Evolutionary conservation across 106 monocot genomes (phyloP).

Genomic region (Alisma plantagoaquatica): DNA sequence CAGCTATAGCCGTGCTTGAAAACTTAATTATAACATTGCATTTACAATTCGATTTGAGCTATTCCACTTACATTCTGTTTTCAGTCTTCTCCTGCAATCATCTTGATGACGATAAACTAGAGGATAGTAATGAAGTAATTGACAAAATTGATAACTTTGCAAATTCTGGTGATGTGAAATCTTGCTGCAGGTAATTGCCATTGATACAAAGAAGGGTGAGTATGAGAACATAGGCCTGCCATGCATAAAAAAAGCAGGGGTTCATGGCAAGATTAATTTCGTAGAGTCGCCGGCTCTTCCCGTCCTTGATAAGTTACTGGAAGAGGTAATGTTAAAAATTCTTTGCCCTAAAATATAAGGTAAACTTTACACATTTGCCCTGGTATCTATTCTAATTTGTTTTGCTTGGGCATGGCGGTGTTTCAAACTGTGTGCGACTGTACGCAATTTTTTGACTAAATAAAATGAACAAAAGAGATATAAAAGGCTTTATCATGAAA

Average conservation of each 20-base stretch:
- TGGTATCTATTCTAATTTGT: background rate
- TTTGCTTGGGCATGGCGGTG: too few relatives aligned
- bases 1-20: background rate
- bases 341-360: background rate
- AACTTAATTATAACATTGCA: background rate
- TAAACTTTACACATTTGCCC: background rate
- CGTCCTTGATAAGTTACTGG: background rate
- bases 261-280: conserved; percentile 5
- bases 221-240: conserved; percentile 2
- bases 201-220: too few relatives aligned
- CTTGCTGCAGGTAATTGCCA: too few relatives aligned
- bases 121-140: too few relatives aligned
- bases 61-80: background rate
- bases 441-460: too few relatives aligned
- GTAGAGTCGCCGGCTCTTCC: background rate
- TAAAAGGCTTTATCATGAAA: background rate
- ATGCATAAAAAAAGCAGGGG: background rate
- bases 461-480: background rate
- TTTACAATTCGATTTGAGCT: background rate
- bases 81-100: background rate
- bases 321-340: conserved; percentile 1
- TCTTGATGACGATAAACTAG: background rate
- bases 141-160: too few relatives aligned
- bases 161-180: too few relatives aligned
- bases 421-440: too few relatives aligned